A percentile compares a stretch with the other conserved stretches of the same genome.
Evolutionary conservation across 106 monocot species (phyloP).

Genomic region (Gastrodia elata): DNA sequence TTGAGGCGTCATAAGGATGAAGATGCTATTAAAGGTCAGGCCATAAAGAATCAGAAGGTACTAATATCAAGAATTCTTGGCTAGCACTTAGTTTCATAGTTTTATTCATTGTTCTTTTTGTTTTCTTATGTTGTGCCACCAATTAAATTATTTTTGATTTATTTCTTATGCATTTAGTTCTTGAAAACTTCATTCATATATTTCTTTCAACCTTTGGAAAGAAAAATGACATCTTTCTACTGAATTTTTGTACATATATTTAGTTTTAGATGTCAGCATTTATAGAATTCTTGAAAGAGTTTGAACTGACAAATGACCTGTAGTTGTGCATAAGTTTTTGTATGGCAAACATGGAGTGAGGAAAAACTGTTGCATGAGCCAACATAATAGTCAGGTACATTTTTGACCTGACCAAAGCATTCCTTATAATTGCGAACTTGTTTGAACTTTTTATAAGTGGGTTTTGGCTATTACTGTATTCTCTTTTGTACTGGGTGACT

Average conservation of each 20-base stretch:
- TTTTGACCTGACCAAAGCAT: too few relatives aligned
- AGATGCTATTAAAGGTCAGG: constrained; percentile 21
- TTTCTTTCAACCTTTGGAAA: neutral
- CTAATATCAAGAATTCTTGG: neutral
- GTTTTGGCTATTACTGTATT: too few relatives aligned
- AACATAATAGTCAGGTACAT: too few relatives aligned
- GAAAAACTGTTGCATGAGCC: too few relatives aligned
- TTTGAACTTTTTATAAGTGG: too few relatives aligned
- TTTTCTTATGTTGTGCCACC: neutral
- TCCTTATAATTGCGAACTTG: too few relatives aligned
- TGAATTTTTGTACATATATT: neutral
- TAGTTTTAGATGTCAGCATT: neutral
- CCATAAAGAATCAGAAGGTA: constrained; percentile 27
- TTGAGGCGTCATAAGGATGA: constrained; percentile 48
- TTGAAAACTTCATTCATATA: neutral
- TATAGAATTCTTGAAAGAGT: neutral
- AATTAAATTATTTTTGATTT: neutral
- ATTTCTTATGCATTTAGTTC: neutral
- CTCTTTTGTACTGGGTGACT: too few relatives aligned
- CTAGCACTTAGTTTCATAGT: neutral
- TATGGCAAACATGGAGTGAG: neutral
- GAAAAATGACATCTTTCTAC: neutral
- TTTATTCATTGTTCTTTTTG: neutral
- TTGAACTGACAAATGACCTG: neutral
- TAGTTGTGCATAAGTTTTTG: neutral